Evolutionary conservation across 768 basidiomycete species (phyloP), one percentile per base, ranked within the genome.

Genomic region (Porpolomopsis calyptriformis): DNA sequence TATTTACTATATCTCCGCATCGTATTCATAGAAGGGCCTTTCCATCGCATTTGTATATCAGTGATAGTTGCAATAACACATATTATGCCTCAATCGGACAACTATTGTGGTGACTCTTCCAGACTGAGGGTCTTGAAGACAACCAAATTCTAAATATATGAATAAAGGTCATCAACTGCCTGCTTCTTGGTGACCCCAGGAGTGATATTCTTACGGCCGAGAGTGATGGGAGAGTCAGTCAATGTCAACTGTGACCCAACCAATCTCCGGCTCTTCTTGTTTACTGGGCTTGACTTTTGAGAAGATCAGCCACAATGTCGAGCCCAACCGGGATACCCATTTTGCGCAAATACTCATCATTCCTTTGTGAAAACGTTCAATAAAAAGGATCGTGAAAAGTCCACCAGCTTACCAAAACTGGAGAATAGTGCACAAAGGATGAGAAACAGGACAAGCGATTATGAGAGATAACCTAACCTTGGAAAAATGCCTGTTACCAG

Each of bases 401-500:
- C 1, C 1, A 35, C n/a, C 12, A 10, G 55, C 62, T 48, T 49
- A 73, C 71, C 72, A 74, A 48, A 73, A 74, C 72, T 74, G 45
- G 11, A 40, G 40, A 43, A 10, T 6, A 5, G 22, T 27, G 6
- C 16, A 31, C 2, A 20, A 40, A 20, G 10, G 26, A 27, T 22
- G 20, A 31, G 18, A 25, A 46, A 4, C 10, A 6, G 14, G 41
- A 9, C n/a, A 20, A 11, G 11, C 14, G 7, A 20, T 14, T 2
- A 5, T n/a, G 16, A 18, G 24, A 36, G 18, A 19, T 24, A 18
- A 26, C 46, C 56, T 64, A 50, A 88, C 87, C 76, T 93, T 96
- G 45, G 89, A 93, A 61, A 92, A 90, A 69, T 98, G 93, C 45
- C 94, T 70, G 36, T 66, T 79, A 0, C 94, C 94, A 7, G 90